phyloP scores from a whole-genome alignment of 2,329 filamentous ascomycete species.

The Alternaria brassicae region DNA sequence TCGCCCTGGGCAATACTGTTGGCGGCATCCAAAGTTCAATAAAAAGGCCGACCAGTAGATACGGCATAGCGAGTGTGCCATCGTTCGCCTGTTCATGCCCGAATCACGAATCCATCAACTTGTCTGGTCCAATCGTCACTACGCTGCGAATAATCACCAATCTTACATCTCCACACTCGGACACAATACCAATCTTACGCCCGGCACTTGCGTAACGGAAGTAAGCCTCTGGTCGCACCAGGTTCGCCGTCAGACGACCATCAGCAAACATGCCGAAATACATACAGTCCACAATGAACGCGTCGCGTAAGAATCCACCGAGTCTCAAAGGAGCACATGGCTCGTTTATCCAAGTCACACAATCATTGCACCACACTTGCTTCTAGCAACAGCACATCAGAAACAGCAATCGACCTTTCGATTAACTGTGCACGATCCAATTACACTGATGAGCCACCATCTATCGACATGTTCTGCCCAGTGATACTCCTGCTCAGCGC shows the following conservation, averaged over 20 bases:
- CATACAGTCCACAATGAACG: neutral
- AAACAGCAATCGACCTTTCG: neutral
- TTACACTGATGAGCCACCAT: constrained; percentile 41
- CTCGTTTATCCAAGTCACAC: neutral
- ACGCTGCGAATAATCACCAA: neutral
- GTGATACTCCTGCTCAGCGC: constrained; percentile 47
- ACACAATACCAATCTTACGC: neutral
- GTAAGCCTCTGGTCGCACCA: neutral
- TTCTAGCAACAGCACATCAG: neutral
- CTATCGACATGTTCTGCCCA: constrained; percentile 49
- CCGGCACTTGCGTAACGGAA: neutral
- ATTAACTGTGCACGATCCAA: neutral
- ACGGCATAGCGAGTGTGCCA: neutral
- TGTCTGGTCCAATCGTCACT: neutral
- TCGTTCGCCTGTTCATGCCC: neutral
- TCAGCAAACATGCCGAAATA: neutral
- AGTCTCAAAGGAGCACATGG: neutral
- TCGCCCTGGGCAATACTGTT: constrained; percentile 14
- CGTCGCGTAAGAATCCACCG: neutral
- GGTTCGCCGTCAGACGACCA: neutral
- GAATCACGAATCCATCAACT: neutral
- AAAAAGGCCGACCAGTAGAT: neutral
- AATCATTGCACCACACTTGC: neutral
- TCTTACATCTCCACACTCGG: neutral
- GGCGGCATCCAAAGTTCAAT: neutral